Evolutionary conservation across 768 basidiomycete genomes (phyloP).

Genomic region (Sarcodon sp.): DNA sequence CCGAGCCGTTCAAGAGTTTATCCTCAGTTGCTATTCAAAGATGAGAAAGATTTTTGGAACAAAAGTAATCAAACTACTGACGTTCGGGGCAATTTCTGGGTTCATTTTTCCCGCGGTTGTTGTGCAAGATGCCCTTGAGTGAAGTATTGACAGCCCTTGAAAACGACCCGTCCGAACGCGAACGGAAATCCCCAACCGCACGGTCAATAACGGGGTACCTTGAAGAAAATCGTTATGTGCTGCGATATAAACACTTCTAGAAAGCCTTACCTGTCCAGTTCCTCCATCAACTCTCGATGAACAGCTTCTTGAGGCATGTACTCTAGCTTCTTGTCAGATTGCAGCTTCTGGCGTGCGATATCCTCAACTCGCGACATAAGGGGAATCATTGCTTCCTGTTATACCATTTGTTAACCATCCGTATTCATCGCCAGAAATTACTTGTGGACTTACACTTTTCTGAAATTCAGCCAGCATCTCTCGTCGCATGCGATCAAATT

Average conservation of each 20-base stretch:
- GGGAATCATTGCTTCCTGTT: conserved; percentile 35
- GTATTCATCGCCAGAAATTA: conserved; percentile 1
- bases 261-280: conserved; percentile 46
- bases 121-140: no score
- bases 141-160: no score
- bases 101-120: no score
- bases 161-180: conserved; percentile 7
- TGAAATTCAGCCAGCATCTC: conserved; percentile 53
- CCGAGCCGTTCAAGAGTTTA: no score
- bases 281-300: conserved; percentile 55
- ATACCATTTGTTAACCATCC: neutral
- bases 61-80: no score
- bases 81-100: no score
- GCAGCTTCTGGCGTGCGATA: conserved; percentile 43
- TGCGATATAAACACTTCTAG: neutral
- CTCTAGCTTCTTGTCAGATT: conserved; percentile 38
- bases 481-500: conserved; percentile 60
- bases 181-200: conserved; percentile 23
- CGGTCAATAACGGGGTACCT: conserved; percentile 61
- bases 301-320: conserved; percentile 37
- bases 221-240: neutral
- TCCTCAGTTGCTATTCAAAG: no score
- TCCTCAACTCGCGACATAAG: conserved; percentile 51
- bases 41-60: no score
- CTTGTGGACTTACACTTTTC: conserved; percentile 33